These are phyloP conservation scores for Monosporozyma unispora DNA, from an alignment of 805 yeast genomes.

Conservation along the genomic window DNA sequence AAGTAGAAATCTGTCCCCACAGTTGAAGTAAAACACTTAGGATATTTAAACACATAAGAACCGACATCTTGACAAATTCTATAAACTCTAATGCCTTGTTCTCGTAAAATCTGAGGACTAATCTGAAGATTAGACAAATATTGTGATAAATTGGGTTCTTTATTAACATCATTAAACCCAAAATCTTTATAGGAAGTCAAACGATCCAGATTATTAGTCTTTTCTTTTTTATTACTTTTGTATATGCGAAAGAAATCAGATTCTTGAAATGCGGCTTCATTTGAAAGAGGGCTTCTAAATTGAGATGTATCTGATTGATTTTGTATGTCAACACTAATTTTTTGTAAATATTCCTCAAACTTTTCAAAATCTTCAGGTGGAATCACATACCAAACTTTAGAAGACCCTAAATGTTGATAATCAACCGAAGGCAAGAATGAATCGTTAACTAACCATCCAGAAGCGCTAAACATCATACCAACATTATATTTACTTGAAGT, in stretches of 20 bases:
- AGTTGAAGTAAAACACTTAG: constrained; percentile 42
- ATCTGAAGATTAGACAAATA: constrained; percentile 30
- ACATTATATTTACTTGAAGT: constrained; percentile 39
- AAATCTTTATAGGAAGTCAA: background rate
- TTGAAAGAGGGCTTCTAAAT: no score
- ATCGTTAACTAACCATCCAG: constrained; percentile 54
- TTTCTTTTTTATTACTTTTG: background rate
- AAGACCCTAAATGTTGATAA: constrained; percentile 48
- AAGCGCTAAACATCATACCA: constrained; percentile 45
- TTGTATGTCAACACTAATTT: constrained; percentile 34
- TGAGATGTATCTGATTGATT: background rate
- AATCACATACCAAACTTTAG: constrained; percentile 54
- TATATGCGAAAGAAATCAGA: background rate
- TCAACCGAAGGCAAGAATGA: constrained; percentile 46
- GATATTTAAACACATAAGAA: constrained; percentile 49
- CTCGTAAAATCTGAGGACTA: constrained; percentile 40
- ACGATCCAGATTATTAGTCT: background rate
- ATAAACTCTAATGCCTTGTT: constrained; percentile 40
- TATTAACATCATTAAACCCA: background rate
- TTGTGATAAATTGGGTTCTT: background rate
- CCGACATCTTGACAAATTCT: constrained; percentile 52
- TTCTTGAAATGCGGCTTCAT: background rate
- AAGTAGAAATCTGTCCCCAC: constrained; percentile 49
- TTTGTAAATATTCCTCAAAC: constrained; percentile 34
- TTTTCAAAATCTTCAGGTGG: constrained; percentile 45